These are phyloP conservation scores for Sarocladiaceae sp. DNA, from an alignment of 2,329 filamentous ascomycete species.

Conservation along the genomic window DNA sequence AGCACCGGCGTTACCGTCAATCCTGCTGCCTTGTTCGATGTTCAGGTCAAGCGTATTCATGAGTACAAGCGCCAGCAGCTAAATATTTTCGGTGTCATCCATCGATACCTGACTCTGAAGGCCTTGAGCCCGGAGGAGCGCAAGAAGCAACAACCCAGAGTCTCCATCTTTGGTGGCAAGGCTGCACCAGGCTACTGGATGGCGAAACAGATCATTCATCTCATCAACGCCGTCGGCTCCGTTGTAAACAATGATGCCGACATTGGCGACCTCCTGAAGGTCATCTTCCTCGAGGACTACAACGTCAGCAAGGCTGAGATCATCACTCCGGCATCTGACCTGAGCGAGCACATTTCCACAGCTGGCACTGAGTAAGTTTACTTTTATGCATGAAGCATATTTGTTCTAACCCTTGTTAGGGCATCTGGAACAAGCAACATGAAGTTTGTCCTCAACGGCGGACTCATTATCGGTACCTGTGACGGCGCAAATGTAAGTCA, in stretches of 20 bases:
- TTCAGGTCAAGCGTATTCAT: constrained; percentile 98
- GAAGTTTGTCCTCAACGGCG: constrained; percentile 98
- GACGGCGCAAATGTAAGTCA: constrained; percentile 91
- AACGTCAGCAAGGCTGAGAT: constrained; percentile 99
- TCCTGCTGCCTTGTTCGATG: constrained; percentile 84
- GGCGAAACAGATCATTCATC: constrained; percentile 97
- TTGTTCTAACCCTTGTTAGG: constrained; percentile 27
- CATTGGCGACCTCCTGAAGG: constrained; percentile 90
- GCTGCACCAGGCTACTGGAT: constrained; percentile 99
- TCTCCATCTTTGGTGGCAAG: constrained; percentile 96
- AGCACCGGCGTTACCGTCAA: constrained; percentile 79
- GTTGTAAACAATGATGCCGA: constrained; percentile 92
- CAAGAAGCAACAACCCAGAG: constrained; percentile 81
- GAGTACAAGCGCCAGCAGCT: constrained; percentile 99
- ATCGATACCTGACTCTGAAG: constrained; percentile 89
- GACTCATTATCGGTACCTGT: constrained; percentile 95
- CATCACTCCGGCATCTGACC: constrained; percentile 88
- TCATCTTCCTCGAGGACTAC: constrained; percentile 96
- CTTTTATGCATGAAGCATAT: too few relatives aligned
- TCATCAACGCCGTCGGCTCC: constrained; percentile 85
- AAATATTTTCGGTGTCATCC: constrained; percentile 97
- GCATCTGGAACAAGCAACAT: constrained; percentile 92
- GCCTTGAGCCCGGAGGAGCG: constrained; percentile 75
- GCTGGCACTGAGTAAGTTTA: constrained; percentile 79
- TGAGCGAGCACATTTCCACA: constrained; percentile 98